Evolutionary conservation across 192 early-diverging fungal genomes (phyloP).

Genomic region (Ambispora gerdemannii): DNA sequence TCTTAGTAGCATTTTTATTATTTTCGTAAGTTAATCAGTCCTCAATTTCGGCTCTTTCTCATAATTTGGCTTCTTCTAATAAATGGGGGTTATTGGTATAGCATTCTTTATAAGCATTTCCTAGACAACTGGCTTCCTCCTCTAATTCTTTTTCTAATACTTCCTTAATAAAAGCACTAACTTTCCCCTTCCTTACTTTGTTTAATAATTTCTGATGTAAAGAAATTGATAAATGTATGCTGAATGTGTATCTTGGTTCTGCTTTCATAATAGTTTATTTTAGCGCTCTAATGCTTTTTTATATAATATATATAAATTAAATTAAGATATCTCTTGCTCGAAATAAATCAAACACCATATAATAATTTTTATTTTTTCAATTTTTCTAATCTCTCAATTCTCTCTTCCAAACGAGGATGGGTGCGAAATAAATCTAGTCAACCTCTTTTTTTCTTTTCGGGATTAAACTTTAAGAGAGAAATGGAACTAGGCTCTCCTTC

Average conservation of each 20-base stretch:
- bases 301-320: no score
- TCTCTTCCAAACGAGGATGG: constrained; percentile 15
- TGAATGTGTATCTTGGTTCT: no score
- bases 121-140: background rate
- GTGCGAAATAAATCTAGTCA: constrained; percentile 16
- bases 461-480: constrained; percentile 11
- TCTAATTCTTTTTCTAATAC: background rate
- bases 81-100: constrained; percentile 14
- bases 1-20: background rate
- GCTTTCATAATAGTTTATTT: no score
- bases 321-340: no score
- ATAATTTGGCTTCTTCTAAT: background rate
- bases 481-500: background rate
- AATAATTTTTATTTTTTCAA: background rate
- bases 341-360: no score
- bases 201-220: constrained; percentile 6
- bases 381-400: constrained; percentile 20
- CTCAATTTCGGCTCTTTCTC: constrained; percentile 13
- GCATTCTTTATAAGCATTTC: constrained; percentile 5
- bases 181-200: constrained; percentile 6
- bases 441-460: constrained; percentile 20
- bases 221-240: constrained; percentile 6
- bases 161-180: constrained; percentile 11
- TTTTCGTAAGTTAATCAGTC: constrained; percentile 16
- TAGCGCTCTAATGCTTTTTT: no score